Evolutionary conservation across 2,329 filamentous ascomycete genomes (phyloP), one percentile per base, ranked within the genome.

Genomic region (Chaetothyriales sp.): DNA sequence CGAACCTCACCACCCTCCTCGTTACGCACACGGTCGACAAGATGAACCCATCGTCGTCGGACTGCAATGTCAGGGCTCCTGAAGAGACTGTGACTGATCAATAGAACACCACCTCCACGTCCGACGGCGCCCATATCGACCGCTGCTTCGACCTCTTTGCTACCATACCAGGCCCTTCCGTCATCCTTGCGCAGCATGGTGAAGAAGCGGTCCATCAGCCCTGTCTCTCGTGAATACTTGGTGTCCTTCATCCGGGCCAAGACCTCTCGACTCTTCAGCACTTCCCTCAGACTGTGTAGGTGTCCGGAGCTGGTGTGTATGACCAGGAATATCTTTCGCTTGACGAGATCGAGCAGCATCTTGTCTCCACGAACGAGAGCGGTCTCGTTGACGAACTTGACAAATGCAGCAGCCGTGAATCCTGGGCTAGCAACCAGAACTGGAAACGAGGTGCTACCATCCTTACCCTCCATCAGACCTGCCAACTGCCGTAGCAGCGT

Each of bases 31-130:
- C 81, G 82, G 65, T 96, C 90, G 2, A 96, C 89, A 45, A 96
- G 73, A 7, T 71, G 72, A 1, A 96, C 90, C 74, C 89, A 96
- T 56, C 81, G 78, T 64, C 82, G 85, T 58, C 92, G 75, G 52
- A 80, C 82, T 0, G 73, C 76, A 5, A 95, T 76, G 51, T 93
- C 81, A 60, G 90, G 78, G 57, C 84, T 88, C 47, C 92, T 76
- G 66, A 98, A 96, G 1, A 96, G 71, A 1, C 80, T 78, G 65
- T 95, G 94, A 58, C 84, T 93, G 61, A 98, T 82, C 50, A 98
- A 72, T 47, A 98, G 68, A 2, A 88, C 79, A 10, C 88, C 89
- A 0, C 89, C 89, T 7, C 89, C 87, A 12, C 83, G 76, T 0
- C 89, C 89, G 0, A 96, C 87, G 0, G 89, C 92, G 1, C 90